Evolutionary conservation across 148 eudicot genomes (phyloP).

Genomic region (Nepenthes gracilis): DNA sequence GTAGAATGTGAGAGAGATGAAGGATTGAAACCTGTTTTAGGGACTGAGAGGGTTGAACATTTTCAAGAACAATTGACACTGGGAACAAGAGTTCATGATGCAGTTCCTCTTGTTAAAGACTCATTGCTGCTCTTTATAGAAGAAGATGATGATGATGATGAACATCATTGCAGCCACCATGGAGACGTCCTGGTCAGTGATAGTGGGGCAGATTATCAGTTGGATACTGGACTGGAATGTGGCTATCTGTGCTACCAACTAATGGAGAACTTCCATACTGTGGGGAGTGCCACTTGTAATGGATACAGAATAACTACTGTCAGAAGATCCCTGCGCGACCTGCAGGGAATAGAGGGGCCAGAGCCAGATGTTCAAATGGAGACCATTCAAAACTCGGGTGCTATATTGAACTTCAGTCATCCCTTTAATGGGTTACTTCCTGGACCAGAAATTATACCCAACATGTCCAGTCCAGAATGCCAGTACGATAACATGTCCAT

Average conservation of each 20-base stretch:
- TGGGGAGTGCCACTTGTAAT: conserved; percentile 23
- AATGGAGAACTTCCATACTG: conserved; percentile 18
- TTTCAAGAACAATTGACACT: conserved; percentile 15
- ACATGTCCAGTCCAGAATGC: conserved; percentile 17
- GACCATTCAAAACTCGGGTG: conserved; percentile 18
- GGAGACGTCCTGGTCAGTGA: conserved; percentile 20
- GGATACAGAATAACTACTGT: conserved; percentile 22
- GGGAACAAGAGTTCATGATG: conserved; percentile 8
- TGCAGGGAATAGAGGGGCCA: conserved; percentile 12
- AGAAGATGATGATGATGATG: conserved; percentile 33
- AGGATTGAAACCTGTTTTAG: conserved; percentile 9
- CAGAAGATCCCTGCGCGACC: conserved; percentile 26
- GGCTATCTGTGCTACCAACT: conserved; percentile 12
- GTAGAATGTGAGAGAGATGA: conserved; percentile 13
- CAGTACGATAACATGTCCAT: conserved; percentile 40
- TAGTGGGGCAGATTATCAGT: conserved; percentile 21
- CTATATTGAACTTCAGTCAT: conserved; percentile 10
- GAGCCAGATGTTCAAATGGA: conserved; percentile 12
- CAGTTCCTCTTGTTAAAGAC: conserved; percentile 36
- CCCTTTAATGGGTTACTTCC: conserved; percentile 25
- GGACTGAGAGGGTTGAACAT: not conserved
- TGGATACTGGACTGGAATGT: conserved; percentile 22
- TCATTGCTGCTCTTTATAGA: conserved; percentile 48
- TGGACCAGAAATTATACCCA: conserved; percentile 18
- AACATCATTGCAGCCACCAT: conserved; percentile 13